phyloP scores from a whole-genome alignment of 192 early-diverging fungal species.

The Rhizophlyctis rosea region DNA sequence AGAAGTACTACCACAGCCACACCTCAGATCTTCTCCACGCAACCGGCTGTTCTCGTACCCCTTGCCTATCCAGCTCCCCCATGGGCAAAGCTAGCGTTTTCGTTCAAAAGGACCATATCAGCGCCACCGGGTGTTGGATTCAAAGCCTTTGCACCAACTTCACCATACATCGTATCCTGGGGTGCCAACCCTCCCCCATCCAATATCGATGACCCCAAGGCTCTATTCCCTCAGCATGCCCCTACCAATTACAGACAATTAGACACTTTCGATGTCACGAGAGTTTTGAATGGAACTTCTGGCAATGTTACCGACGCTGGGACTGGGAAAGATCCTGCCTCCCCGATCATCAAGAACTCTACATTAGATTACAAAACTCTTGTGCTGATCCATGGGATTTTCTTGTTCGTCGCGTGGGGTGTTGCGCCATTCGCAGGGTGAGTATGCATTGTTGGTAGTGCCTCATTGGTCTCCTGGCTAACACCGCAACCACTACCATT shows the following conservation, averaged over 20 bases:
- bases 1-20: conserved; percentile 16
- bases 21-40: conserved; percentile 11
- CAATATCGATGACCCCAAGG: background rate
- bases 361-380: no score
- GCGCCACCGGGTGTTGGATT: background rate
- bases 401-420: conserved; percentile 50
- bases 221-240: conserved; percentile 13
- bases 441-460: no score
- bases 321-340: background rate
- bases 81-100: background rate
- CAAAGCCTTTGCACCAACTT: conserved; percentile 5
- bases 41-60: background rate
- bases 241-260: background rate
- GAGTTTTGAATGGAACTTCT: background rate
- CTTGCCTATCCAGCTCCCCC: background rate
- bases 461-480: no score
- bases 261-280: conserved; percentile 12
- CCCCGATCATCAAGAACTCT: background rate
- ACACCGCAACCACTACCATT: no score
- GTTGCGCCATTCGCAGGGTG: conserved; percentile 32
- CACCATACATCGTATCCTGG: background rate
- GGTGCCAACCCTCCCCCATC: background rate
- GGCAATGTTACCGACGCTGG: background rate
- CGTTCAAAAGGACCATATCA: conserved; percentile 15
- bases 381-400: conserved; percentile 34